These are phyloP conservation scores for Physaria fendleri DNA, from an alignment of 345 rosid species.

Conservation along the genomic window DNA sequence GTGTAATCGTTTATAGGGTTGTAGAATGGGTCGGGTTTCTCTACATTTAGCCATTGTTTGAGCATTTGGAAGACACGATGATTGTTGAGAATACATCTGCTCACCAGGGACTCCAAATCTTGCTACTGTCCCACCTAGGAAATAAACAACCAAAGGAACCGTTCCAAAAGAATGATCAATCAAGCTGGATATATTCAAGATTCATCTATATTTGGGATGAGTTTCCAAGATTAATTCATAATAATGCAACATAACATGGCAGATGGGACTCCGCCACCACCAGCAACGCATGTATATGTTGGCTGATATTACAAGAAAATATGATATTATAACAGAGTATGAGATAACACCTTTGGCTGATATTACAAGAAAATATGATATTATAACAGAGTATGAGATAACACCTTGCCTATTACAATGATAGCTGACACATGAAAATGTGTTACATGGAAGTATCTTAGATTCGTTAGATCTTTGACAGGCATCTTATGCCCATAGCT, in stretches of 20 bases:
- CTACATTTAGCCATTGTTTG: conserved; percentile 86
- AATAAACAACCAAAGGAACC: neutral
- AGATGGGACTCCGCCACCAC: conserved; percentile 98
- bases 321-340: conserved; percentile 12
- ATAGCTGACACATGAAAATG: no score
- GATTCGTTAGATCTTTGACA: conserved; percentile 49
- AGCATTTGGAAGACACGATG: conserved; percentile 83
- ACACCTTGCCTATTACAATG: no score
- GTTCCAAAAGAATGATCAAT: neutral
- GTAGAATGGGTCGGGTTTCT: conserved; percentile 72
- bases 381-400: no score
- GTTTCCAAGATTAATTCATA: neutral
- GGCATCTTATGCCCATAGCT: conserved; percentile 87
- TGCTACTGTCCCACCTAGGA: conserved; percentile 87
- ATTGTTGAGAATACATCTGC: conserved; percentile 85
- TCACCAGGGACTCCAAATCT: conserved; percentile 93
- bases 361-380: neutral
- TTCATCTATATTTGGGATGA: neutral
- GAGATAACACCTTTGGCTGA: neutral
- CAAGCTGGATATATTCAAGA: neutral
- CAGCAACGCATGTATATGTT: conserved; percentile 67
- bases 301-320: conserved; percentile 49
- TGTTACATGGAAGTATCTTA: conserved; percentile 58
- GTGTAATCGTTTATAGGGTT: conserved; percentile 86
- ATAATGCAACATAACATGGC: conserved; percentile 53